Evolutionary conservation across 345 rosid species (phyloP).

Genomic region (Eucalyptus erythrocorys): DNA sequence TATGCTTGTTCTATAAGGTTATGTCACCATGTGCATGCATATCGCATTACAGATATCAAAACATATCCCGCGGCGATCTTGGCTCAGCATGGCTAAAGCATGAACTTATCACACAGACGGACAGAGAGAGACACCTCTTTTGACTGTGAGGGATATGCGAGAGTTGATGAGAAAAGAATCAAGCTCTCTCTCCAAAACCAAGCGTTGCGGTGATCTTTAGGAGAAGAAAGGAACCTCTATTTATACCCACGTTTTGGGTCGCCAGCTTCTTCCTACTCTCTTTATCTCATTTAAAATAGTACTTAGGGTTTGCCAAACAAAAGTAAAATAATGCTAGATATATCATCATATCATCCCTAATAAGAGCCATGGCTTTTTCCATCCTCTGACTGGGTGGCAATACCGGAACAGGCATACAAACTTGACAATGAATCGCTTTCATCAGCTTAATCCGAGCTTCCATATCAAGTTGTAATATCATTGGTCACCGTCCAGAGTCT

Average conservation of each 20-base stretch:
- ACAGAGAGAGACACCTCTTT: neutral
- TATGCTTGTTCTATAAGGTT: neutral
- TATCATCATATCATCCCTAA: neutral
- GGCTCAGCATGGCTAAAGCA: neutral
- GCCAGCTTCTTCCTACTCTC: no score
- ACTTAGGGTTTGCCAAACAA: neutral
- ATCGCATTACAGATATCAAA: neutral
- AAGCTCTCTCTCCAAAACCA: neutral
- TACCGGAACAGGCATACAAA: neutral
- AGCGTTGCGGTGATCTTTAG: no score
- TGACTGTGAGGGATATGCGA: neutral
- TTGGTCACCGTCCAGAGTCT: neutral
- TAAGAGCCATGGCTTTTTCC: neutral
- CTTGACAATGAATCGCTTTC: neutral
- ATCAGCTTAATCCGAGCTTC: neutral
- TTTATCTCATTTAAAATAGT: no score
- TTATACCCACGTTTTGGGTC: no score
- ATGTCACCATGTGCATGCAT: neutral
- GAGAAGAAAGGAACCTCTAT: no score
- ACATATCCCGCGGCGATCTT: neutral
- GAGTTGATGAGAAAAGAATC: neutral
- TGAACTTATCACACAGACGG: neutral
- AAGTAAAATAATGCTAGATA: neutral
- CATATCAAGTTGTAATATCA: neutral
- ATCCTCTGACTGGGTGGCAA: neutral